Base-by-base conservation (phyloP, 768 basidiomycete genomes). In the Mycena crocata region DNA sequence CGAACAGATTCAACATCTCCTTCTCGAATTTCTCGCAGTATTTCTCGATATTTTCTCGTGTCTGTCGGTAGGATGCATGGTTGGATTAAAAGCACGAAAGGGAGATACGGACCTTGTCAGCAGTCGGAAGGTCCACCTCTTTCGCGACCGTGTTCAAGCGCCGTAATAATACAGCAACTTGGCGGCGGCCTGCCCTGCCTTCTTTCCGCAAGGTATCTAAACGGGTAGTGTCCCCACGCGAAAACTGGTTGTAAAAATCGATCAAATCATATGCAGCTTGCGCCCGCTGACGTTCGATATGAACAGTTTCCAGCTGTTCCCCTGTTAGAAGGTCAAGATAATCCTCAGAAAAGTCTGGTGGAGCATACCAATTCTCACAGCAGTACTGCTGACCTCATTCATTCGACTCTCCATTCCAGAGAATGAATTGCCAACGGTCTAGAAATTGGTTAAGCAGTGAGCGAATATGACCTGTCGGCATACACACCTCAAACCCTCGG, bases 21-120 rank as follows among this genome's bases (percentile, higher is more conserved):
- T 97, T 99, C 79, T 99, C 98, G 70, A 99, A 99, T 78, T 93
- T 94, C 81, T 99, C 98, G 81, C 98, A 98, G 72, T 98, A 99
- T 75, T 92, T 93, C 73, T 99, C 97, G 65, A 99, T 95, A 63
- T 85, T 91, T 76, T 98, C 96, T 67, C 93, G 84, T 2, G 96
- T 95, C 92, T 96, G 73, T 28, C 26, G 70, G 9, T 6, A 12
- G 24, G 24, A 40, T 52, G n/a, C 61, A 40, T 58, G n/a, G 26
- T 3, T 44, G 14, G n/a, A 63, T 30, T 32, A 37, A 32, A 6
- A n/a, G 57, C 23, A 23, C 13, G 39, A 32, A 50, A 12, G n/a
- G 35, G 28, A 21, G 17, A 14, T 8, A 69, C 80, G 40, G 71
- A 95, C 95, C 83, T 90, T 89, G 37, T 95, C 94, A 23, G 92